Evolutionary conservation across 148 eudicot species (phyloP).

Genomic region (Spergularia bocconei): DNA sequence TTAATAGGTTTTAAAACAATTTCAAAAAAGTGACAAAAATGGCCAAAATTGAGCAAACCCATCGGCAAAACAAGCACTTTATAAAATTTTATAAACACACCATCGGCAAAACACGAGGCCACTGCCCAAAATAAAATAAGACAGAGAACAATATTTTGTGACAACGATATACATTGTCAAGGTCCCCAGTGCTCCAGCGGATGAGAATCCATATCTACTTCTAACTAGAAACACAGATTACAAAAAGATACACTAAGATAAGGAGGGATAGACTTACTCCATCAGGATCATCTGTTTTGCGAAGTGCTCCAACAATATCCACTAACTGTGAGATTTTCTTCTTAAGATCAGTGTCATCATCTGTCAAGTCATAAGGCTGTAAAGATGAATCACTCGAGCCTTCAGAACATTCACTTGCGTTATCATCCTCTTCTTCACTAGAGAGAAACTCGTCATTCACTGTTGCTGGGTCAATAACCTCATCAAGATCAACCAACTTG

Average conservation of each 20-base stretch:
- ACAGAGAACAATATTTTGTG: not conserved
- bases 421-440: constrained; percentile 50
- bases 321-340: constrained; percentile 74
- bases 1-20: too few relatives aligned
- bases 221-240: not conserved
- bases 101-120: too few relatives aligned
- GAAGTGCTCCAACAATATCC: constrained; percentile 83
- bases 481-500: constrained; percentile 73
- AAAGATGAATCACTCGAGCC: constrained; percentile 74
- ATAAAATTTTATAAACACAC: too few relatives aligned
- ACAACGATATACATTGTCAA: not conserved
- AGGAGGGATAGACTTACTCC: constrained; percentile 54
- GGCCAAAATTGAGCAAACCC: too few relatives aligned
- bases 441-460: constrained; percentile 41
- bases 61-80: too few relatives aligned
- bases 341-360: constrained; percentile 84
- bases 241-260: constrained; percentile 1
- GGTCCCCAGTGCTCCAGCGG: not conserved
- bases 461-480: constrained; percentile 67
- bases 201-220: not conserved
- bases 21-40: too few relatives aligned
- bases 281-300: constrained; percentile 86
- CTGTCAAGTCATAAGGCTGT: constrained; percentile 87
- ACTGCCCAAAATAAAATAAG: not conserved
- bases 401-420: constrained; percentile 66